A percentile compares a stretch with the other conserved stretches of the same genome.
Conservation (phyloP, 169 alveolate genomes). For the Babesia sp. region DNA sequence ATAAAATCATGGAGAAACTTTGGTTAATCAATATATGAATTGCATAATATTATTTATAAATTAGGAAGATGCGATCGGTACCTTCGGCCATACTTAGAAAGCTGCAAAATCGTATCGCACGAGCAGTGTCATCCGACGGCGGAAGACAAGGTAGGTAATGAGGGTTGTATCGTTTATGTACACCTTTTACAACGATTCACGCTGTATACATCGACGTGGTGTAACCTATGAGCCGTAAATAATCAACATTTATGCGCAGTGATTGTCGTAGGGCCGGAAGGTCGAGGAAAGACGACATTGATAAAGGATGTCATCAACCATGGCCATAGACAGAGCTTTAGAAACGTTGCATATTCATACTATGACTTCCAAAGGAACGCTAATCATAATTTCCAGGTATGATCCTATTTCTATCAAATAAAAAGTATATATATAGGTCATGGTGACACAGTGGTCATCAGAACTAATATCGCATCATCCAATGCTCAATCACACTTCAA, state of each 20-base stretch:
- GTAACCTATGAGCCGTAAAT: too few species aligned
- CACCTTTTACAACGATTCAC: too few species aligned
- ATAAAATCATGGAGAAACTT: not conserved
- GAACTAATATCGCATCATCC: conserved; percentile 31
- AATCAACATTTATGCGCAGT: conserved; percentile 36
- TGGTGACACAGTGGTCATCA: conserved; percentile 25
- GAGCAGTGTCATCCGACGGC: not conserved
- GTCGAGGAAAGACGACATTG: conserved; percentile 63
- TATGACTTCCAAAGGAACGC: conserved; percentile 27
- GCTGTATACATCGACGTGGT: too few species aligned
- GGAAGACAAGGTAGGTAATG: conserved; percentile 30
- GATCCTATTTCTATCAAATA: not conserved
- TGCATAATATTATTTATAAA: not conserved
- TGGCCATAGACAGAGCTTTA: not conserved
- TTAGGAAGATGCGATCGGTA: not conserved
- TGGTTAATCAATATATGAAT: not conserved
- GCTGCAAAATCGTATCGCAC: conserved; percentile 4
- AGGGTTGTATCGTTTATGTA: too few species aligned
- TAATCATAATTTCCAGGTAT: conserved; percentile 54
- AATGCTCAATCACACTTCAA: not conserved
- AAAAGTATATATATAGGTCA: conserved; percentile 15
- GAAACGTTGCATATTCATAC: conserved; percentile 6
- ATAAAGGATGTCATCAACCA: conserved; percentile 20
- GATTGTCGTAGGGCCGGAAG: conserved; percentile 61
- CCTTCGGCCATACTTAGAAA: not conserved